Evolutionary conservation across 352 stramenopile species (phyloP), one percentile per base, ranked within the genome.

Genomic region (Phytophthora citricola): DNA sequence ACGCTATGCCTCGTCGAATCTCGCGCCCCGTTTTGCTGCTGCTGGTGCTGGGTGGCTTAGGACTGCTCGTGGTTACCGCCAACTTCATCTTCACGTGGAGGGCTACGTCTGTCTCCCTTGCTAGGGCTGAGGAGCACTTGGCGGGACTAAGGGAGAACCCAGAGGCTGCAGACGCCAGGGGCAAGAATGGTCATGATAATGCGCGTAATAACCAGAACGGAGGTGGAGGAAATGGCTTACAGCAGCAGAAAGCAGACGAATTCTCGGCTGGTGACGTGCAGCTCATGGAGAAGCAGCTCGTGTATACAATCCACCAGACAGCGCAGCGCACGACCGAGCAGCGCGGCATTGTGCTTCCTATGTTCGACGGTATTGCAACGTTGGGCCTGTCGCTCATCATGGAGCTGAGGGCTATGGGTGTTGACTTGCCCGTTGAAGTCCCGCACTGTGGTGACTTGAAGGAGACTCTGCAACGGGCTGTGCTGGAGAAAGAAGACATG

Each of bases 401-500:
- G 66, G 76, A 90, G 48, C 65, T 90, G 10, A 72, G 80, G 48
- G 65, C 62, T 22, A 69, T 88, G 55, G 52, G 73, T 36, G 66
- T 89, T 17, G 66, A 81, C 9, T 24, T 89, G 40, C 78, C 83
- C 14, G 73, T 90, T 24, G 80, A 91, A 52, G 71, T 90, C 2
- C 83, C 83, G n/a, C 66, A 89, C 34, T 91, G 83, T 26, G 83
- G 83, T 31, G 79, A 89, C 36, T 55, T 89, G 20, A 76, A 69
- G 17, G 63, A 74, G 10, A 57, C 60, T 5, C 41, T 78, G 6
- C 73, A 68, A 54, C 47, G 76, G 49, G n/a, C 41, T 31, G 50
- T 78, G 71, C 34, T 67, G 26, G 38, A 75, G 14, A 77, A 85
- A 27, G 61, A 74, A 17, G 71, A 79, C 7, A 71, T 83, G 63